A percentile compares a stretch with the other conserved stretches of the same genome.
phyloP scores from a whole-genome alignment of 306 rosid species.

The Ormosia semicastrata region DNA sequence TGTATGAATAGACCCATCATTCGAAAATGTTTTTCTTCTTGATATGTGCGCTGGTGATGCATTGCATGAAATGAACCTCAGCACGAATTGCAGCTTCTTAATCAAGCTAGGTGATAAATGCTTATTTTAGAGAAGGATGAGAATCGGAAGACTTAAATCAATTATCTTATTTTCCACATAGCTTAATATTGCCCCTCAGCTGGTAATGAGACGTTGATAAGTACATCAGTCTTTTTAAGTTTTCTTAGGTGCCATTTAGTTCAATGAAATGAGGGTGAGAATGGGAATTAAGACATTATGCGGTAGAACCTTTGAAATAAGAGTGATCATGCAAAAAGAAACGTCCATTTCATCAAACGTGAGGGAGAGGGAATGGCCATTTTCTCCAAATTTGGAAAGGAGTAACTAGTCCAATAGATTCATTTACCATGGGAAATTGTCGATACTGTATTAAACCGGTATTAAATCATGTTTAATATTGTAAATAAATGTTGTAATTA shows the following conservation, averaged over 20 bases:
- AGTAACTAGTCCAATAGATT: neutral
- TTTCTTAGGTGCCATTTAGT: neutral
- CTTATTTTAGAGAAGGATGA: neutral
- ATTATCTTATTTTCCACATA: neutral
- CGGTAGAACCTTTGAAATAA: neutral
- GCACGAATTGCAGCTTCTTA: neutral
- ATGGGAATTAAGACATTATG: neutral
- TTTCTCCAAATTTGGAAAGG: neutral
- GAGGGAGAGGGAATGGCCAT: neutral
- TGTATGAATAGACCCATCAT: neutral
- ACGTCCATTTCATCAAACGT: neutral
- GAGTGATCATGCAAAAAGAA: neutral
- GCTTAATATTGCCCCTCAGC: neutral
- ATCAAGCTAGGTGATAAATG: neutral
- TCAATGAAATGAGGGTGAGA: neutral
- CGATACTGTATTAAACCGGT: no score
- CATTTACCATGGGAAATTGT: neutral
- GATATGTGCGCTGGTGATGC: neutral
- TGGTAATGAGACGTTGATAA: neutral
- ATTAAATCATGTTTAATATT: no score
- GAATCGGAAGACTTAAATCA: neutral
- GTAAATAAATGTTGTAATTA: no score
- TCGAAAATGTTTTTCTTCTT: neutral
- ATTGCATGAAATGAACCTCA: neutral
- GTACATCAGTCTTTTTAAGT: neutral